Percentiles rank a stretch among this genome's conserved stretches.
phyloP scores from a whole-genome alignment of 192 early-diverging fungal species.

The Geranomyces michiganensis region DNA sequence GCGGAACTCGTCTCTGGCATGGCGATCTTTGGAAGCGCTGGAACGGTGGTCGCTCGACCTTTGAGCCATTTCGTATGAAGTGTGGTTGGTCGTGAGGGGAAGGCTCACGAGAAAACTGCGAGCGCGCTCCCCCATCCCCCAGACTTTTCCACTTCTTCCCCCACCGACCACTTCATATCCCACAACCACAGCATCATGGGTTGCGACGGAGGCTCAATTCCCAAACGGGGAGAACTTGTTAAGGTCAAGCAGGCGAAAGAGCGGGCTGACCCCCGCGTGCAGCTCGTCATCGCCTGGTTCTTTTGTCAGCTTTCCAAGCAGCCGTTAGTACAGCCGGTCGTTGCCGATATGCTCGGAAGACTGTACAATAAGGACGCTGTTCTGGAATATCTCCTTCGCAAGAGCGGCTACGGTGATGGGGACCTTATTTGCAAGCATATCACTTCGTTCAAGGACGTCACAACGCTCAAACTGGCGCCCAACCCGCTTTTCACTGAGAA shows the following conservation, averaged over 20 bases:
- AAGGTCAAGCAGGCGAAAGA: constrained; percentile 73
- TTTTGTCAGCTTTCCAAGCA: constrained; percentile 81
- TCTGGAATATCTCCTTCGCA: constrained; percentile 74
- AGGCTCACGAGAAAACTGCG: too few relatives aligned
- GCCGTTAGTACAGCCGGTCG: constrained; percentile 66
- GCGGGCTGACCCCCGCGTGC: constrained; percentile 66
- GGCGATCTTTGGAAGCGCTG: too few relatives aligned
- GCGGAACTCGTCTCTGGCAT: too few relatives aligned
- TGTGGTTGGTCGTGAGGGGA: too few relatives aligned
- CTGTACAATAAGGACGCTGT: constrained; percentile 85
- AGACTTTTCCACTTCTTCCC: not conserved
- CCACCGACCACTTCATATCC: not conserved
- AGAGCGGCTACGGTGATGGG: constrained; percentile 66
- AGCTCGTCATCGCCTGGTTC: constrained; percentile 68
- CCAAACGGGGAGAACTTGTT: constrained; percentile 81
- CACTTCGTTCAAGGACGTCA: constrained; percentile 71
- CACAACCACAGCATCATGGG: constrained; percentile 25
- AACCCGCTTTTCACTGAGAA: constrained; percentile 59
- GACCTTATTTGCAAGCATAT: constrained; percentile 77
- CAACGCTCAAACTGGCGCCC: constrained; percentile 64
- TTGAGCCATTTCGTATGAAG: too few relatives aligned
- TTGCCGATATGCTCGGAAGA: constrained; percentile 70
- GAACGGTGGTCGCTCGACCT: too few relatives aligned
- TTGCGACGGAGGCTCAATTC: constrained; percentile 88
- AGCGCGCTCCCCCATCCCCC: too few relatives aligned